Conservation (phyloP, 2,329 filamentous ascomycete species). For the Nemania sp. region DNA sequence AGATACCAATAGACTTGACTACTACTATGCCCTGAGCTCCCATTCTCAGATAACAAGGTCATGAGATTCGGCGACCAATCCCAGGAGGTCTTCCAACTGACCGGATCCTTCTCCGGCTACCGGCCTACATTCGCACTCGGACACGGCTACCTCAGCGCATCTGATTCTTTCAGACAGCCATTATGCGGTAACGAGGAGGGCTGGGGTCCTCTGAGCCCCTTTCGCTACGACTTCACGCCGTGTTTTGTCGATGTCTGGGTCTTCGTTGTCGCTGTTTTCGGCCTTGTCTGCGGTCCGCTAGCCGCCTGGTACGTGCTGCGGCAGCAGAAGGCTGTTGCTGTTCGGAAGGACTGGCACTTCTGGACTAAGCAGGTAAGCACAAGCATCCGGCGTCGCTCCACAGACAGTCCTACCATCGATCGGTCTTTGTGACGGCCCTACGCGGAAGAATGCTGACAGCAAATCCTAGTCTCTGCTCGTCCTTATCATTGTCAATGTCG, state of each 20-base stretch:
- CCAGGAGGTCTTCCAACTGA: conserved; percentile 64
- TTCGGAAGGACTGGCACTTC: conserved; percentile 90
- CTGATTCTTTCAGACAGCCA: conserved; percentile 68
- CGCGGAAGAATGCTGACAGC: conserved; percentile 15
- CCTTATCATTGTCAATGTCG: conserved; percentile 74
- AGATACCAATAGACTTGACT: too few relatives aligned
- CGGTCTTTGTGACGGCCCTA: too few relatives aligned
- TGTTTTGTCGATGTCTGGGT: conserved; percentile 97
- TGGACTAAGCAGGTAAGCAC: conserved; percentile 85
- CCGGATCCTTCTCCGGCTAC: conserved; percentile 72
- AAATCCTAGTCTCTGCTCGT: conserved; percentile 46
- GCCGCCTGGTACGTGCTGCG: conserved; percentile 84
- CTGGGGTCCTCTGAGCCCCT: conserved; percentile 91
- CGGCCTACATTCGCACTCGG: conserved; percentile 64
- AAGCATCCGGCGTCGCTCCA: not conserved
- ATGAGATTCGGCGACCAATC: conserved; percentile 55
- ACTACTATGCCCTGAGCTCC: conserved; percentile 48
- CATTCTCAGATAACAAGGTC: conserved; percentile 46
- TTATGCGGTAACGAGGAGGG: conserved; percentile 91
- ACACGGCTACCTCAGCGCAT: conserved; percentile 70
- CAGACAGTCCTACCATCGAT: not conserved
- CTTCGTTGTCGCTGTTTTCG: conserved; percentile 80
- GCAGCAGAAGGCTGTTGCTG: conserved; percentile 72
- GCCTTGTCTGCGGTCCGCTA: conserved; percentile 79
- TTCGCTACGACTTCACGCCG: conserved; percentile 93